Evolutionary conservation across 257 asterid genomes (phyloP).

Genomic region (Thymus quinquecostatus): DNA sequence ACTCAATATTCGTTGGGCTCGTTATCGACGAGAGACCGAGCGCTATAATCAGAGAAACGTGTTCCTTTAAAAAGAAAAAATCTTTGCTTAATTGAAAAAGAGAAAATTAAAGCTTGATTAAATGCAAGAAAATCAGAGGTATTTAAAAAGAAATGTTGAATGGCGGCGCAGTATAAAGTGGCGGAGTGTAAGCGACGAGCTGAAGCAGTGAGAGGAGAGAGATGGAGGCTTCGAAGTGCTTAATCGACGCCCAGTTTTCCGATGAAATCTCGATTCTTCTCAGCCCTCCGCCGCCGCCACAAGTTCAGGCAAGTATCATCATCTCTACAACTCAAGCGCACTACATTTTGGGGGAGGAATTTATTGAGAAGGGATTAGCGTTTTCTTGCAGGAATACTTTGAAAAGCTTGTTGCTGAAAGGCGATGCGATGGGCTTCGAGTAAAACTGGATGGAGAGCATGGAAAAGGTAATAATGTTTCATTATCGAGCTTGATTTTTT

Average conservation of each 20-base stretch:
- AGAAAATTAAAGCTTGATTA: too few species aligned
- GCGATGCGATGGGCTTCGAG: constrained; percentile 52
- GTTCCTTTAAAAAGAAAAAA: too few species aligned
- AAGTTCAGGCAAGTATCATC: constrained; percentile 53
- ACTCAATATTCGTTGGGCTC: too few species aligned
- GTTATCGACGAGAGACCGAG: too few species aligned
- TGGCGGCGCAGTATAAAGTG: constrained; percentile 18
- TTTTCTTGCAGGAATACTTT: constrained; percentile 59
- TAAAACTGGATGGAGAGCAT: constrained; percentile 51
- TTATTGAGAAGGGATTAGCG: constrained; percentile 12
- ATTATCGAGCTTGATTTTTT: constrained; percentile 14
- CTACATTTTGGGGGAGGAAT: background rate
- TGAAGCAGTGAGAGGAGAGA: constrained; percentile 1
- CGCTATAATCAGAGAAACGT: too few species aligned
- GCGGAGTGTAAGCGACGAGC: background rate
- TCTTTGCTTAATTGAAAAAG: too few species aligned
- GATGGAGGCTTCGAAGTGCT: constrained; percentile 48
- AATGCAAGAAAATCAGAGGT: too few species aligned
- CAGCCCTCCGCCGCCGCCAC: constrained; percentile 54
- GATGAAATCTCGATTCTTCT: constrained; percentile 61
- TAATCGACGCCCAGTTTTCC: constrained; percentile 54
- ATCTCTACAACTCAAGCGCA: background rate
- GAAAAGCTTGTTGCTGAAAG: constrained; percentile 56
- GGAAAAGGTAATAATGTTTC: constrained; percentile 61
- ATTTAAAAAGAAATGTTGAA: too few species aligned